A percentile compares a stretch with the other conserved stretches of the same genome.
These are phyloP conservation scores for Botrytis galanthina DNA, from an alignment of 2,329 filamentous ascomycete genomes.

Conservation along the genomic window DNA sequence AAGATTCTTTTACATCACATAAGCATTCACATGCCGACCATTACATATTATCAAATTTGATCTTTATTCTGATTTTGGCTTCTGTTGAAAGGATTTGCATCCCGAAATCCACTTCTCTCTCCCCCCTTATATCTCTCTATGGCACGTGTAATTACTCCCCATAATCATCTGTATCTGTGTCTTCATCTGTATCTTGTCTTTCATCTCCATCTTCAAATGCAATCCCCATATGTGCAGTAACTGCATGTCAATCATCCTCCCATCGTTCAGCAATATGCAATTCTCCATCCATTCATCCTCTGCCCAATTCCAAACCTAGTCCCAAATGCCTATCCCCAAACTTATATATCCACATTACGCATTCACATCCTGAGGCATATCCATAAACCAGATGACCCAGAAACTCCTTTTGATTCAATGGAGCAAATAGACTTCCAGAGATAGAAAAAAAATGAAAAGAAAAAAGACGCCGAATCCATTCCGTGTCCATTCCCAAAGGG, in stretches of 20 bases:
- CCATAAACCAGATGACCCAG: slow-evolving; percentile 1
- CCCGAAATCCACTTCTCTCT: neutral
- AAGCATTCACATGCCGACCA: neutral
- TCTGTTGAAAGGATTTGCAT: neutral
- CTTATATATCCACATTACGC: neutral
- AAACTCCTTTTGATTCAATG: slow-evolving; percentile 11
- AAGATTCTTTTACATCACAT: neutral
- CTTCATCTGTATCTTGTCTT: neutral
- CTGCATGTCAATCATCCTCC: neutral
- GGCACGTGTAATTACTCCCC: neutral
- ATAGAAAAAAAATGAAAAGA: neutral
- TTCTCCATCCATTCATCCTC: neutral
- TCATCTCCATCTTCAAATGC: neutral
- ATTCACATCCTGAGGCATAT: slow-evolving; percentile 6
- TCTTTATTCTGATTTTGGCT: neutral
- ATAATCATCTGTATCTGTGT: neutral
- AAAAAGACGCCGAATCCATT: slow-evolving; percentile 9
- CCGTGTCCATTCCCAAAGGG: slow-evolving; percentile 12
- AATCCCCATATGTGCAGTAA: slow-evolving; percentile 5
- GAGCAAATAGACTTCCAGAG: neutral
- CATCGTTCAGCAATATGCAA: neutral
- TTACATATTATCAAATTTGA: neutral
- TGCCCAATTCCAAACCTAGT: neutral
- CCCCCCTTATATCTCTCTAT: neutral
- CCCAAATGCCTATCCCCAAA: neutral